Base-by-base conservation (phyloP, 2,329 filamentous ascomycete species). In the Pseudogymnoascus sp. region DNA sequence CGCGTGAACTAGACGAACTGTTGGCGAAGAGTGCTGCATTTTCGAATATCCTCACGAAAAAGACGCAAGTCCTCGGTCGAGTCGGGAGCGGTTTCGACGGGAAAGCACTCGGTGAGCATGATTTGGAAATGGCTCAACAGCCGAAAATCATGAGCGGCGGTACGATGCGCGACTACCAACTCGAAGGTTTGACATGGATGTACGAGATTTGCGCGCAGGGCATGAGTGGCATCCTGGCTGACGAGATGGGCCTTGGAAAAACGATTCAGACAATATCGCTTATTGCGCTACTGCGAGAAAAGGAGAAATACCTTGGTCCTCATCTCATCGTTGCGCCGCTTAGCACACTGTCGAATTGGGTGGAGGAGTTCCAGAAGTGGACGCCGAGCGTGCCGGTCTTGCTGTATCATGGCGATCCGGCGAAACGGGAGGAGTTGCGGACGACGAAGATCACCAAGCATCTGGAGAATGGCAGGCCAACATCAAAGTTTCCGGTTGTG, bases 161-260 rank as follows among this genome's bases (percentile, higher is more conserved):
- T 1, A 88, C 87, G 3, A 97, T 99, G 93, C 82, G 92, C 16
- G 89, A 90, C 65, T 99, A 99, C 71, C 94, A 99, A 69, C 78
- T 99, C 0, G 93, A 97, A 72, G 94, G 94, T 0, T 75, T 99
- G 0, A 95, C 96, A 0, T 99, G 94, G 94, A 87, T 99, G 79
- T 96, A 68, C 74, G 78, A 62, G 74, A 82, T 65, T 79, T 84
- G 63, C 85, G 87, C 1, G 76, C 83, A 22, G 82, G 91, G 86
- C 1, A 80, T 86, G 38, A 90, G 90, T 30, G 78, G 73, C 38
- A 80, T 86, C n/a, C 67, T 85, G 1, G 82, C 82, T 0, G 83
- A 86, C 67, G 82, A 85, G 63, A 85, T 85, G 82, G 83, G 83
- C 0, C 77, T 85, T 74, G 83, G 83, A 0, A 86, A 86, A 66